Evolutionary conservation across 192 early-diverging fungal genomes (phyloP), one percentile per base, ranked within the genome.

Genomic region (Umbelopsis sp.): DNA sequence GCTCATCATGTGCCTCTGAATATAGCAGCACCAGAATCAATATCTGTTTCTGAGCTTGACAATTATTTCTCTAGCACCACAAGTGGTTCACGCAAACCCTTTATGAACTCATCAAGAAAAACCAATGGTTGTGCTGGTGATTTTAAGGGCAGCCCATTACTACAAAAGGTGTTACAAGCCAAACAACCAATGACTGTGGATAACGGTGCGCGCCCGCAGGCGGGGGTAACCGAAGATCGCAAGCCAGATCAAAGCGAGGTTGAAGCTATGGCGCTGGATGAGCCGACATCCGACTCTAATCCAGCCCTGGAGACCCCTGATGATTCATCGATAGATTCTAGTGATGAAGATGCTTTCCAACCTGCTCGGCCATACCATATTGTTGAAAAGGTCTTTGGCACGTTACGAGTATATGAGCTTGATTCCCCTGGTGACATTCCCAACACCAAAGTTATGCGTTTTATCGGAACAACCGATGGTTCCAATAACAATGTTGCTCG

Each of bases 21-120:
- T 48, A 79, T 79, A 44, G 78, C 66, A 35, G 55, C 70, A 49
- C 78, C 78, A 7, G 74, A 80, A 46, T 75, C 78, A 21, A 71
- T 75, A 20, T 72, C 74, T n/a, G 71, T 74, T 21, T 74, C 74
- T 20, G 78, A 80, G 51, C 45, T 80, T 27, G 78, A 80, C 12
- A 55, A 70, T 25, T 80, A 80, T 22, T 80, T 80, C 52, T 21
- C 44, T 18, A 70, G 64, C 7, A 65, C 44, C 46, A 35, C 16
- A 1, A 68, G 25, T 49, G 46, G 46, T 13, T 33, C 30, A 7
- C 44, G 66, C 1, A 49, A 68, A 30, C 46, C 44, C 16, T 8
- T 45, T 46, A 7, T 20, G n/a, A 46, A 45, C 7, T n/a, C 65
- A 49, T 6, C 66, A 49, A 30, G 45, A 10, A 20, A 25, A 30